Conservation (phyloP, 208 protist genomes). For the Jaenimonas drosophilae region DNA sequence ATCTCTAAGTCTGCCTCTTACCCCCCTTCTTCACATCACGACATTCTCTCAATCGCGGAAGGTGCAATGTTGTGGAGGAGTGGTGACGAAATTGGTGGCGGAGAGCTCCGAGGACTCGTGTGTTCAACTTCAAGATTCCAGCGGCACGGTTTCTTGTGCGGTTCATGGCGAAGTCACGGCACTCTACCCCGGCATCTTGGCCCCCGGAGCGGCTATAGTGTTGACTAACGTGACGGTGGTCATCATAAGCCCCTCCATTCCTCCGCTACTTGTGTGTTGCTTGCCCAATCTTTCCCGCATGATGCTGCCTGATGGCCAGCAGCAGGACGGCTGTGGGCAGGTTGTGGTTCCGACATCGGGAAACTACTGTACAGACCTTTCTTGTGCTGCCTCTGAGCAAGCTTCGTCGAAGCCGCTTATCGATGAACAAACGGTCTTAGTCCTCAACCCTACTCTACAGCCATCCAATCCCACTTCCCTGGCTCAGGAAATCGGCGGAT, state of each 20-base stretch:
- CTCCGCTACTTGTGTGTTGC: conserved; percentile 68
- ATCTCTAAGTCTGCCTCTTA: conserved; percentile 29
- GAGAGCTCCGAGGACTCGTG: conserved; percentile 77
- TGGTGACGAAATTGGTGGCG: conserved; percentile 51
- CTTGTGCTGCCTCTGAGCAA: too few species aligned
- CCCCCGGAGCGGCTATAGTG: conserved; percentile 50
- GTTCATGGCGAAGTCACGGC: conserved; percentile 65
- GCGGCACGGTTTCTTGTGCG: conserved; percentile 48
- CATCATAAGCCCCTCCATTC: conserved; percentile 31
- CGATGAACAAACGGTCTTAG: too few species aligned
- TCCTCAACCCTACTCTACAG: too few species aligned
- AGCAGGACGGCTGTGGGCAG: too few species aligned
- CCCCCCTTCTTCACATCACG: conserved; percentile 26
- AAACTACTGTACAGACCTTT: too few species aligned
- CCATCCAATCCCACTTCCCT: too few species aligned
- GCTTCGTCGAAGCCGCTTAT: too few species aligned
- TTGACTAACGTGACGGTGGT: conserved; percentile 60
- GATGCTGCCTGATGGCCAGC: conserved; percentile 40
- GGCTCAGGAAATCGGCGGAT: too few species aligned
- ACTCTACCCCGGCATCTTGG: conserved; percentile 64
- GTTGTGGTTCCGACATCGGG: too few species aligned
- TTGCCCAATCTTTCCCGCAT: conserved; percentile 65
- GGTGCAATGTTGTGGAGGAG: conserved; percentile 64
- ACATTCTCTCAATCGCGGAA: conserved; percentile 33
- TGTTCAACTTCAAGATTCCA: conserved; percentile 54